Evolutionary conservation across 495 filamentous ascomycete species (phyloP).

Genomic region (Tuber borchii): DNA sequence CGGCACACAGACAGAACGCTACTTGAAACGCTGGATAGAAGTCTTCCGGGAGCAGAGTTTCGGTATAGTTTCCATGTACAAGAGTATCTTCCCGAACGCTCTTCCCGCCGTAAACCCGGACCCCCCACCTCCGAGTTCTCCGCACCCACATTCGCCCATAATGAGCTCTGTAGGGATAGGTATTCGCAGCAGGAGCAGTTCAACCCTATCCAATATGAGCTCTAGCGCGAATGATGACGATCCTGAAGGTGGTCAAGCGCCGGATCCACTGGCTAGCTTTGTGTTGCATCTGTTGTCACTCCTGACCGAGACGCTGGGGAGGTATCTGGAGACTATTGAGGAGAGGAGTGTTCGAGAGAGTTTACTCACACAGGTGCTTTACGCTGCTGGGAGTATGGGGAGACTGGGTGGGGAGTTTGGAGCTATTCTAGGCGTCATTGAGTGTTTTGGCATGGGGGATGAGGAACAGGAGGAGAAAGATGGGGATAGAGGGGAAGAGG

Average conservation of each 20-base stretch:
- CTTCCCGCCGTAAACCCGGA: constrained; percentile 34
- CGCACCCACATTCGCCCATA: constrained; percentile 22
- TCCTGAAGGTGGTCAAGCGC: constrained; percentile 51
- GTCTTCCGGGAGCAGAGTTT: constrained; percentile 98
- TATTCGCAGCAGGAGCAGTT: constrained; percentile 31
- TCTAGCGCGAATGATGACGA: constrained; percentile 23
- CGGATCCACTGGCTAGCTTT: constrained; percentile 74
- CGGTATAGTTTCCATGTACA: constrained; percentile 85
- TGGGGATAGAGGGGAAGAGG: constrained; percentile 45
- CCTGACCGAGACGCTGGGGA: constrained; percentile 67
- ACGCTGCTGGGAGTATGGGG: constrained; percentile 89
- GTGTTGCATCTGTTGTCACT: constrained; percentile 77
- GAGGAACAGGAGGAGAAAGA: constrained; percentile 50
- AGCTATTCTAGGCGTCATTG: constrained; percentile 67
- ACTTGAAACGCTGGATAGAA: constrained; percentile 91
- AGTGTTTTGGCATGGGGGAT: constrained; percentile 46
- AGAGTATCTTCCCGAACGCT: constrained; percentile 68
- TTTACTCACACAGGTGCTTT: constrained; percentile 86
- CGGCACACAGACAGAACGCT: constrained; percentile 89
- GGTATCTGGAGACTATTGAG: constrained; percentile 75
- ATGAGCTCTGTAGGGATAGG: constrained; percentile 32
- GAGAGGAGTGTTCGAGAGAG: constrained; percentile 76
- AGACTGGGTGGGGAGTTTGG: constrained; percentile 90
- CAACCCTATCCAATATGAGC: constrained; percentile 22
- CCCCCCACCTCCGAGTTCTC: constrained; percentile 43